These are phyloP conservation scores for Nakataea oryzae DNA, from an alignment of 2,329 filamentous ascomycete genomes.

Conservation along the genomic window DNA sequence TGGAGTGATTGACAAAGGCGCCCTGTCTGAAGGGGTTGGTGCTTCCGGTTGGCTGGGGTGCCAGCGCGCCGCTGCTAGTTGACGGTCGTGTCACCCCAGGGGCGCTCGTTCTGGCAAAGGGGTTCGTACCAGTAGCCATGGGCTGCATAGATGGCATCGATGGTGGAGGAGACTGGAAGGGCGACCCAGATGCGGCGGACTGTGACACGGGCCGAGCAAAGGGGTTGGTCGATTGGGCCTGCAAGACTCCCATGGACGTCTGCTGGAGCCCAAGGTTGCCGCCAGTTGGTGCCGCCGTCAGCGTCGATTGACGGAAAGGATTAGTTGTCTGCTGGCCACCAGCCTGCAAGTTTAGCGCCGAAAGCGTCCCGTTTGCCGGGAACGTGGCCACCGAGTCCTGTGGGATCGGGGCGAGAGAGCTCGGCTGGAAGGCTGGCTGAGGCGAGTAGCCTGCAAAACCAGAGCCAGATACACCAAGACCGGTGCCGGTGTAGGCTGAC, in stretches of 20 bases:
- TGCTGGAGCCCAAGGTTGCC: slow-evolving; percentile 32
- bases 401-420: slow-evolving; percentile 42
- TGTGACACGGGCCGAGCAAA: slow-evolving; percentile 62
- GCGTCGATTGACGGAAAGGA: slow-evolving; percentile 87
- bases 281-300: slow-evolving; percentile 25
- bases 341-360: slow-evolving; percentile 31
- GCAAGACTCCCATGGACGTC: slow-evolving; percentile 27
- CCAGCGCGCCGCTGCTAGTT: slow-evolving; percentile 38
- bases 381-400: slow-evolving; percentile 45
- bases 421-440: slow-evolving; percentile 45
- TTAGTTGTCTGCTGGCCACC: slow-evolving; percentile 61
- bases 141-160: slow-evolving; percentile 31
- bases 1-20: slow-evolving; percentile 79
- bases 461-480: slow-evolving; percentile 74
- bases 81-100: slow-evolving; percentile 31
- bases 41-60: slow-evolving; percentile 71
- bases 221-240: slow-evolving; percentile 69
- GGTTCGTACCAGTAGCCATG: slow-evolving; percentile 46
- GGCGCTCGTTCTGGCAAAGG: slow-evolving; percentile 37
- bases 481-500: slow-evolving; percentile 54
- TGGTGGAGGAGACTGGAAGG: slow-evolving; percentile 32
- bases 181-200: slow-evolving; percentile 21
- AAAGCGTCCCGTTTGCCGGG: slow-evolving; percentile 25
- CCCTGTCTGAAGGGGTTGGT: slow-evolving; percentile 95
- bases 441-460: slow-evolving; percentile 78